Evolutionary conservation across 2,329 filamentous ascomycete species (phyloP).

Genomic region (Sphaerostilbella broomeana): DNA sequence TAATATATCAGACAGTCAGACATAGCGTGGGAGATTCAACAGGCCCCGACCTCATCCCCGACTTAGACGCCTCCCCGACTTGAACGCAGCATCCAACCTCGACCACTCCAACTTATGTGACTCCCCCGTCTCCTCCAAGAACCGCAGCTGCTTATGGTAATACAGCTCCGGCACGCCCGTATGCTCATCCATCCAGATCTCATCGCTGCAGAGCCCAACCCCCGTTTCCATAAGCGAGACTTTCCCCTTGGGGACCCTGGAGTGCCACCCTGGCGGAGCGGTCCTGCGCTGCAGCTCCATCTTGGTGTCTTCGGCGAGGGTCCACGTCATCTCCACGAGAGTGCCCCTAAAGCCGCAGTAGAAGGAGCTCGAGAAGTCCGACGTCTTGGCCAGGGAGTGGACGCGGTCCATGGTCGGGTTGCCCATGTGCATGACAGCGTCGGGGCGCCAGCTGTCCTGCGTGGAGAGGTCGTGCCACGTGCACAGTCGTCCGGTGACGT

Average conservation of each 20-base stretch:
- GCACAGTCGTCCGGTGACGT: slow-evolving; percentile 29
- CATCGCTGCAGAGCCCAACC: slow-evolving; percentile 21
- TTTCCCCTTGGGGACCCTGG: slow-evolving; percentile 12
- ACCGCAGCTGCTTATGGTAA: slow-evolving; percentile 3
- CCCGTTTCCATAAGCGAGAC: slow-evolving; percentile 28
- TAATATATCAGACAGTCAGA: too few relatives aligned
- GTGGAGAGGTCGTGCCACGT: slow-evolving; percentile 42
- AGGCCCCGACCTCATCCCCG: too few relatives aligned
- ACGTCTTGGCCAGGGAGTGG: slow-evolving; percentile 42
- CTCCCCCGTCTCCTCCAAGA: background rate
- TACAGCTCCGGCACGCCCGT: slow-evolving; percentile 20
- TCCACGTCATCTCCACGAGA: slow-evolving; percentile 36
- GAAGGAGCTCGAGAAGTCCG: slow-evolving; percentile 40
- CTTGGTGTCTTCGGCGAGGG: slow-evolving; percentile 21
- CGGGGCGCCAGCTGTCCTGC: slow-evolving; percentile 41
- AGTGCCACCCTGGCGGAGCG: slow-evolving; percentile 22
- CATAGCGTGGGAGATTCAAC: too few relatives aligned
- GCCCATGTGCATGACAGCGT: slow-evolving; percentile 41
- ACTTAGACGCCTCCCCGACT: background rate
- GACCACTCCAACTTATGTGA: background rate
- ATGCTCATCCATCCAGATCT: slow-evolving; percentile 10
- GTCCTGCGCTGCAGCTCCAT: slow-evolving; percentile 9
- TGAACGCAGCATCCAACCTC: slow-evolving; percentile 10
- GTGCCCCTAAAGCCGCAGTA: slow-evolving; percentile 44
- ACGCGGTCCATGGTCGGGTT: slow-evolving; percentile 28